Evolutionary conservation across 2,329 filamentous ascomycete genomes (phyloP).

Genomic region (Aureobasidium mangrovei): DNA sequence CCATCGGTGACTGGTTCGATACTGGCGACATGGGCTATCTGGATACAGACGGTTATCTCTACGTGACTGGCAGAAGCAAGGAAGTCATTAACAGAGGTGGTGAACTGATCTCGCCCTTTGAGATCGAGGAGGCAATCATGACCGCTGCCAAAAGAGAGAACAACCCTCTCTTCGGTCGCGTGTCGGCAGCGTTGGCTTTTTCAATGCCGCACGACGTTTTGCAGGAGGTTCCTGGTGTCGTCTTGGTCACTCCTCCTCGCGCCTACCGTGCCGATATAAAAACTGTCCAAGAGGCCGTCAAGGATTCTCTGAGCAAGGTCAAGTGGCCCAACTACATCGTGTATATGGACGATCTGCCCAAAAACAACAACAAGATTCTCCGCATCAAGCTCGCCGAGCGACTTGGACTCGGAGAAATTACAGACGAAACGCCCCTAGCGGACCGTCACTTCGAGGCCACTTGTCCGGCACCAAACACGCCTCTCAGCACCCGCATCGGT

Average conservation of each 20-base stretch:
- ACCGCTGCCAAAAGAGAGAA: slow-evolving; percentile 35
- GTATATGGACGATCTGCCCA: slow-evolving; percentile 49
- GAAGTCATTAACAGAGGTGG: slow-evolving; percentile 51
- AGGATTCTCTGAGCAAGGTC: slow-evolving; percentile 41
- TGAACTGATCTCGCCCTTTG: slow-evolving; percentile 51
- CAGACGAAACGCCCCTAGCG: slow-evolving; percentile 37
- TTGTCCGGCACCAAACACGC: slow-evolving; percentile 42
- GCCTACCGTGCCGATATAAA: slow-evolving; percentile 41
- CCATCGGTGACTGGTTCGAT: slow-evolving; percentile 44
- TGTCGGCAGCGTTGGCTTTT: slow-evolving; percentile 46
- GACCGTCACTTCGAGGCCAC: slow-evolving; percentile 43
- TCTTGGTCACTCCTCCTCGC: slow-evolving; percentile 40
- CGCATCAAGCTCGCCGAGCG: slow-evolving; percentile 45
- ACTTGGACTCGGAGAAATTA: slow-evolving; percentile 37
- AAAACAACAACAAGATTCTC: slow-evolving; percentile 51
- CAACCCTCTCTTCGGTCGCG: slow-evolving; percentile 39
- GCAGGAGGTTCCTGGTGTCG: slow-evolving; percentile 48
- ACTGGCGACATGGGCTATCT: slow-evolving; percentile 48
- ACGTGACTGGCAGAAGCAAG: slow-evolving; percentile 48
- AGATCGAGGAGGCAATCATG: slow-evolving; percentile 50
- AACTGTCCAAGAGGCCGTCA: slow-evolving; percentile 40
- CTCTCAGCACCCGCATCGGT: slow-evolving; percentile 35
- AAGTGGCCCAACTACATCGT: slow-evolving; percentile 46
- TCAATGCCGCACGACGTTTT: slow-evolving; percentile 45
- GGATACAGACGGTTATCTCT: slow-evolving; percentile 44